A percentile compares a stretch with the other conserved stretches of the same genome.
These are phyloP conservation scores for Gentiana dahurica DNA, from an alignment of 257 asterid genomes.

Conservation along the genomic window DNA sequence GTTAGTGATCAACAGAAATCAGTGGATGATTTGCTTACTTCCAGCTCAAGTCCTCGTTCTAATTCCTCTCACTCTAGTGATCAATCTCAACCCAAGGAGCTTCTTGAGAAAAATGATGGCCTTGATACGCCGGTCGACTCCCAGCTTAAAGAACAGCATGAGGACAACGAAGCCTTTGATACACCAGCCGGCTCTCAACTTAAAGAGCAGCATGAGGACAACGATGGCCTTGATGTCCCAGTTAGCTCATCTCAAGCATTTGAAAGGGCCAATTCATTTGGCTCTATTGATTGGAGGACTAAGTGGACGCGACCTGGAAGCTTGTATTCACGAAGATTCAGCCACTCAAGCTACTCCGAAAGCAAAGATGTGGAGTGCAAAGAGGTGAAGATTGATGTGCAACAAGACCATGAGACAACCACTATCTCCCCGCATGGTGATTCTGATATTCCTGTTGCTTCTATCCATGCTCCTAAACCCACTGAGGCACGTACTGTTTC, in stretches of 20 bases:
- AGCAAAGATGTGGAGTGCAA: conserved; percentile 28
- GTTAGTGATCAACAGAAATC: conserved; percentile 36
- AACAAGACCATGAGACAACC: conserved; percentile 16
- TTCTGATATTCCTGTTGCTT: conserved; percentile 9
- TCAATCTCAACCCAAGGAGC: conserved; percentile 44
- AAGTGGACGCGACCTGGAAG: conserved; percentile 36
- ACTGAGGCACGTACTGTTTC: conserved; percentile 20
- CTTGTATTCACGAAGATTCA: conserved; percentile 31
- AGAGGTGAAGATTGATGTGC: conserved; percentile 25
- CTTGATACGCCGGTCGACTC: conserved; percentile 32
- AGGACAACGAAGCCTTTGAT: too few species aligned
- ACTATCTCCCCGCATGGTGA: conserved; percentile 17
- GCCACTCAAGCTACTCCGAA: conserved; percentile 31
- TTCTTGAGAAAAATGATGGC: conserved; percentile 34
- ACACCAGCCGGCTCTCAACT: conserved; percentile 18
- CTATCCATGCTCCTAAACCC: conserved; percentile 6
- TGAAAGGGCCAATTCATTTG: conserved; percentile 49
- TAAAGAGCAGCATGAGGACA: conserved; percentile 44
- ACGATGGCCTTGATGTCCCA: conserved; percentile 18
- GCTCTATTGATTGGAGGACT: conserved; percentile 36
- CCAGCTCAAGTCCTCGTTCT: conserved; percentile 32
- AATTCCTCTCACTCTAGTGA: conserved; percentile 40
- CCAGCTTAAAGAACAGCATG: conserved; percentile 39
- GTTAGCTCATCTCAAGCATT: conserved; percentile 30
- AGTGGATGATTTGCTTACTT: conserved; percentile 37